phyloP scores from a whole-genome alignment of 345 rosid genomes.

The Bruguiera gymnorhiza region DNA sequence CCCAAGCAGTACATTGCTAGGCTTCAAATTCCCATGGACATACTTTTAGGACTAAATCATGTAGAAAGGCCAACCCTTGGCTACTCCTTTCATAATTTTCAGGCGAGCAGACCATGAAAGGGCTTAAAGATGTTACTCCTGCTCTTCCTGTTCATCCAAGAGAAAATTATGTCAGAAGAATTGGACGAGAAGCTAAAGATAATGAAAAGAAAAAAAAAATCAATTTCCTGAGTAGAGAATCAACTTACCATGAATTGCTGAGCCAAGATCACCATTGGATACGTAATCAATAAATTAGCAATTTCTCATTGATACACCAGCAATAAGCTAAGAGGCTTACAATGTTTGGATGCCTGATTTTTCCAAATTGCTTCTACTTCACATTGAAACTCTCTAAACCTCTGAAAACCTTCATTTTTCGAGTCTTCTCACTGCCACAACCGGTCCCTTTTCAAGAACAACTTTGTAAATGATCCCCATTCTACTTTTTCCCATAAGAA shows the following conservation, averaged over 20 bases:
- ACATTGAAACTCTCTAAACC: conserved; percentile 26
- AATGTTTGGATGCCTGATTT: conserved; percentile 25
- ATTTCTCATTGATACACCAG: conserved; percentile 28
- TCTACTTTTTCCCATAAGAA: conserved; percentile 25
- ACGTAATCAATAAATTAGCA: conserved; percentile 26
- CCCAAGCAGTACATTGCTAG: conserved; percentile 25
- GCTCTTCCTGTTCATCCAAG: conserved; percentile 19
- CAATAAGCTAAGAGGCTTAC: conserved; percentile 26
- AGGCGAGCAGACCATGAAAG: conserved; percentile 24
- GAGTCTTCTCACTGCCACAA: conserved; percentile 28
- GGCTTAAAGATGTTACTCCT: conserved; percentile 22
- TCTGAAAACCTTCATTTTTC: conserved; percentile 24
- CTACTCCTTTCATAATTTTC: conserved; percentile 22
- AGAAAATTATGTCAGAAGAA: no score
- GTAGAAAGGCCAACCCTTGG: conserved; percentile 24
- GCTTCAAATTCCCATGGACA: conserved; percentile 30
- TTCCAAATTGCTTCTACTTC: conserved; percentile 29
- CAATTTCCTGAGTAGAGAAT: not conserved
- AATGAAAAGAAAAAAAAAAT: not conserved
- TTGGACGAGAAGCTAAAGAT: no score
- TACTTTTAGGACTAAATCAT: conserved; percentile 24
- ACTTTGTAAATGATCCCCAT: conserved; percentile 28
- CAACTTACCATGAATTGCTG: conserved; percentile 28
- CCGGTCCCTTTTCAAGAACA: conserved; percentile 27
- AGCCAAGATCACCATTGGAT: conserved; percentile 26